Conservation (phyloP, 148 eudicot genomes). For the Vaccinium vitisidaea region DNA sequence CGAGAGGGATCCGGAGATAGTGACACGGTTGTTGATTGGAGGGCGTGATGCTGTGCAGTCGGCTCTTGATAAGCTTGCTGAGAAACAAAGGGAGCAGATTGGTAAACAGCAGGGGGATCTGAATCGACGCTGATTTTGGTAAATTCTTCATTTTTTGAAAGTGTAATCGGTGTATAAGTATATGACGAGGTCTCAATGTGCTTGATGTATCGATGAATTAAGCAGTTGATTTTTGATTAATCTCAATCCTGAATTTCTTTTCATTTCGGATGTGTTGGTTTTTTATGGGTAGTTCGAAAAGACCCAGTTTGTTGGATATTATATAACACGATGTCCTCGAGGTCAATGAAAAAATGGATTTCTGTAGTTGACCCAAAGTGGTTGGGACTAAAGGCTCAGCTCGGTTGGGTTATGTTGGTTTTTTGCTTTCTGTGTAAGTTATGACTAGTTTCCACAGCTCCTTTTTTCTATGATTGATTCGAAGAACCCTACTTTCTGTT, state of each 20-base stretch:
- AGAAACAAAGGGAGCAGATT: constrained; percentile 65
- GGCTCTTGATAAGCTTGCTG: constrained; percentile 68
- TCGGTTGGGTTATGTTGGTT: no score
- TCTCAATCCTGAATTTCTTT: neutral
- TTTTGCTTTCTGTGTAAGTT: neutral
- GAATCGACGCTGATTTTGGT: constrained; percentile 30
- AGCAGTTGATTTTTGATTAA: neutral
- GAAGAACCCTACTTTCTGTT: neutral
- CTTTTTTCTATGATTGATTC: neutral
- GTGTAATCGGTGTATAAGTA: neutral
- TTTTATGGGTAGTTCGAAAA: no score
- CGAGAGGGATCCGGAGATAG: constrained; percentile 77
- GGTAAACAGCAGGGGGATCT: constrained; percentile 47
- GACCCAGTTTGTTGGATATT: no score
- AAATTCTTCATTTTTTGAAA: neutral
- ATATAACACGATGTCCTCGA: no score
- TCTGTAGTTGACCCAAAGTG: no score
- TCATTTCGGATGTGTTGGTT: neutral
- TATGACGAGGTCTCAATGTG: neutral
- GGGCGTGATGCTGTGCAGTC: constrained; percentile 72
- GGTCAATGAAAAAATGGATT: no score
- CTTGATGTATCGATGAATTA: neutral
- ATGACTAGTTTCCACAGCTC: neutral
- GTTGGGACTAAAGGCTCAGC: no score
- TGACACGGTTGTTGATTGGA: constrained; percentile 67